Percentiles rank a stretch among this genome's conserved stretches.
Conservation (phyloP, 2,329 filamentous ascomycete genomes). For the Claviceps cyperi region DNA sequence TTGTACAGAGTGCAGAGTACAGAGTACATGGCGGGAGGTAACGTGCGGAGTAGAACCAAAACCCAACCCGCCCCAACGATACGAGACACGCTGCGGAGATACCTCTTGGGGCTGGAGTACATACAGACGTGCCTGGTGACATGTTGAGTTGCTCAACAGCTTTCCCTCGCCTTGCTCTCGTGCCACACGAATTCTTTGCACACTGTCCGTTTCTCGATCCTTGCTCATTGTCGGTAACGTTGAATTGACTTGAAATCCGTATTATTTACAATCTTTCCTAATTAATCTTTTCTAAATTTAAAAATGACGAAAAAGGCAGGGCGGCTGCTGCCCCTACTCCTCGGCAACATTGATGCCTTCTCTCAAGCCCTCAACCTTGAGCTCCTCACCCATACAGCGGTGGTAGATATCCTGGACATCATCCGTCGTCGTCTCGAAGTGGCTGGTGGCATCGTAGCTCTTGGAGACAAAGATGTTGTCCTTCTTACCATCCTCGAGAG, state of each 20-base stretch:
- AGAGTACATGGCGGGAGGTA: no score
- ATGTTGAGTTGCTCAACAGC: no score
- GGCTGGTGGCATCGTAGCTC: constrained; percentile 94
- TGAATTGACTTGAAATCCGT: neutral
- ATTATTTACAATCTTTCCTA: neutral
- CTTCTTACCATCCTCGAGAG: constrained; percentile 62
- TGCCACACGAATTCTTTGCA: neutral
- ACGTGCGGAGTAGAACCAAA: no score
- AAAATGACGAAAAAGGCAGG: neutral
- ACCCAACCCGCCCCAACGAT: no score
- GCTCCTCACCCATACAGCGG: constrained; percentile 67
- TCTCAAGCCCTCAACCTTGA: constrained; percentile 76
- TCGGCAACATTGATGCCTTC: constrained; percentile 64
- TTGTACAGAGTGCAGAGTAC: no score
- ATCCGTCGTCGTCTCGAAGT: constrained; percentile 86
- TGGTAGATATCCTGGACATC: constrained; percentile 91
- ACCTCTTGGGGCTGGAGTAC: no score
- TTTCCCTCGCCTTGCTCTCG: no score
- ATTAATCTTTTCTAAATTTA: neutral
- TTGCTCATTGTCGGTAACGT: neutral
- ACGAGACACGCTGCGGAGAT: no score
- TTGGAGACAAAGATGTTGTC: constrained; percentile 97
- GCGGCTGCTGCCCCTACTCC: constrained; percentile 28
- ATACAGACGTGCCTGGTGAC: no score
- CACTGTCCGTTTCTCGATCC: neutral